phyloP scores from a whole-genome alignment of 495 filamentous ascomycete species.

The Xylaria intraflava region DNA sequence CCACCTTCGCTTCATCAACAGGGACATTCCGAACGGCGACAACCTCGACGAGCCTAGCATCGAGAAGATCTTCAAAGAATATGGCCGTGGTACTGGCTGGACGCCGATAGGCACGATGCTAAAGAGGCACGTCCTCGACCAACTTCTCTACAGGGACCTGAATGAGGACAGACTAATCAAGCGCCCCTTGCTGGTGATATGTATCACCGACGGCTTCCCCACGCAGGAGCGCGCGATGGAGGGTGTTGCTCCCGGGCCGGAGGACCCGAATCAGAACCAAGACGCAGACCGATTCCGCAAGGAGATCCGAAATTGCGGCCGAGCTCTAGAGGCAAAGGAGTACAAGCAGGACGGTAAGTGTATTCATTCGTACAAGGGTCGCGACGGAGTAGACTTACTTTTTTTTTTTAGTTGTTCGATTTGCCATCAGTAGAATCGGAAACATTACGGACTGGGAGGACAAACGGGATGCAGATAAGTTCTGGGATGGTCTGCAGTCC shows the following conservation, averaged over 20 bases:
- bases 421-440: neutral
- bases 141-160: neutral
- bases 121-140: conserved; percentile 1
- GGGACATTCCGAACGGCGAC: neutral
- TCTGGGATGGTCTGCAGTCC: conserved; percentile 2
- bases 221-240: conserved; percentile 6
- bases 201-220: conserved; percentile 4
- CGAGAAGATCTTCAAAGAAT: neutral
- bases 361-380: too few species aligned
- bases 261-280: conserved; percentile 3
- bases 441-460: conserved; percentile 8
- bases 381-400: too few species aligned
- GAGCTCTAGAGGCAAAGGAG: neutral
- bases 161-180: neutral
- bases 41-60: neutral
- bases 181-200: conserved; percentile 2
- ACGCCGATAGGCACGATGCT: conserved; percentile 1
- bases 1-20: conserved; percentile 5
- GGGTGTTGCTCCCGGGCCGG: neutral
- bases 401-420: neutral
- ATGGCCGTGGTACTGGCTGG: conserved; percentile 6
- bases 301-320: neutral
- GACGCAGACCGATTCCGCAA: conserved; percentile 6
- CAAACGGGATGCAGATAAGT: neutral
- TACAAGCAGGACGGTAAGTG: conserved; percentile 2